Base-by-base conservation (phyloP, 225 moss, liverwort and hornwort species). In the Bryum argenteum region DNA sequence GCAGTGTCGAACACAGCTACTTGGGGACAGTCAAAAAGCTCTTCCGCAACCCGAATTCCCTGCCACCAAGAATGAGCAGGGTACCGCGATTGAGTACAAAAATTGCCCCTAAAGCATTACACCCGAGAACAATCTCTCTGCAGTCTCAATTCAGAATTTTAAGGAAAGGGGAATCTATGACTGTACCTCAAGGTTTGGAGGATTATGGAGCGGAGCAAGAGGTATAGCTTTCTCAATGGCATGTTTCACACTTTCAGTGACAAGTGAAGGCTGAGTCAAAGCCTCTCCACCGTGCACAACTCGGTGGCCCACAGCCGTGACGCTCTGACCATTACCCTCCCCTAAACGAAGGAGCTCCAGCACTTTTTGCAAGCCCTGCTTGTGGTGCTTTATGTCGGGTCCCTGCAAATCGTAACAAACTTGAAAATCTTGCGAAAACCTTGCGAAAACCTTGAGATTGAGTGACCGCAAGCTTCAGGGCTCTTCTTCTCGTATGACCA, bases 1-100 rank as follows among this genome's bases (percentile, higher is more conserved):
- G 93, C 91, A 22, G 96, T 96, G 84, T 96, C 96, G 58, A 96
- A 96, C 18, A 96, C 96, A 78, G 96, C 96, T 61, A 96, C 96
- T 83, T 96, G 96, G 21, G 96, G 96, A 63, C 93, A 93, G n/a
- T 80, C 86, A 68, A 96, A 89, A 22, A 96, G 80, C 71, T 93
- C 91, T 69, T 96, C 86, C 45, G 96, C 89, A 69, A 93, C 91
- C 53, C 78, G 73, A 52, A 96, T 96, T 10, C 96, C 96, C 96
- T 96, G 56, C 26, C 53, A 15, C 28, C 22, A 18, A 18, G 56
- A 24, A 54, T 50, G 39, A 77, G 70, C 56, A 50, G 7, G 24
- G n/a, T 28, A 58, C 17, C 16, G 11, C 17, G 40, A 26, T 64
- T 54, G 18, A 54, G n/a, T 43, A 58, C 52, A 1, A 67, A 19